These are phyloP conservation scores for Paraleonurus japonicus DNA, from an alignment of 257 asterid species.

Conservation along the genomic window DNA sequence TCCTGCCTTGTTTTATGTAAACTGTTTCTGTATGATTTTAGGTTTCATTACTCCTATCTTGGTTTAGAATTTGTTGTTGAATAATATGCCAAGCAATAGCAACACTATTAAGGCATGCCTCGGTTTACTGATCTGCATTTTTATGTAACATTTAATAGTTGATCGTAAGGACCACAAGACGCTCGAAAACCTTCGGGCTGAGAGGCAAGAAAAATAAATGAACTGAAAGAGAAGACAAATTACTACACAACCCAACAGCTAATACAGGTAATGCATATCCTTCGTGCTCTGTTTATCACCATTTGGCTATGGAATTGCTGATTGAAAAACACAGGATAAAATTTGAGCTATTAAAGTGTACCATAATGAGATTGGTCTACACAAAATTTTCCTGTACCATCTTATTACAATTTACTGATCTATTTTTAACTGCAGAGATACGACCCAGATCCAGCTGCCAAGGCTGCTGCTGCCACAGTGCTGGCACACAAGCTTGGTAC, in stretches of 20 bases:
- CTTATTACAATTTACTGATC: constrained; percentile 3
- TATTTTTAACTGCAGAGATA: constrained; percentile 56
- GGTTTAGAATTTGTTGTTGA: neutral
- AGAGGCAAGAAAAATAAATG: constrained; percentile 86
- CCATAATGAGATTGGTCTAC: neutral
- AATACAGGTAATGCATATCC: constrained; percentile 61
- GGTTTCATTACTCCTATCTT: neutral
- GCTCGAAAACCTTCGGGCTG: constrained; percentile 74
- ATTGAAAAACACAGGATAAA: neutral
- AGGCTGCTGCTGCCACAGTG: constrained; percentile 85
- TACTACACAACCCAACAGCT: constrained; percentile 84
- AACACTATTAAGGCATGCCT: neutral
- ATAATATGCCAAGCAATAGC: neutral
- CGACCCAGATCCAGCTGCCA: constrained; percentile 82
- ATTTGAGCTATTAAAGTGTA: neutral
- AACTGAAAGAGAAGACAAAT: constrained; percentile 88
- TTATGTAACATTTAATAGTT: constrained; percentile 35
- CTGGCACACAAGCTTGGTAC: constrained; percentile 79
- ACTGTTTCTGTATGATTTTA: neutral
- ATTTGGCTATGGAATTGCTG: neutral
- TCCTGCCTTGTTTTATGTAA: neutral
- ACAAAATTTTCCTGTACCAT: neutral
- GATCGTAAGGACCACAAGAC: constrained; percentile 76
- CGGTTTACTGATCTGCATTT: constrained; percentile 15
- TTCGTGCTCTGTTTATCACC: neutral